phyloP scores from a whole-genome alignment of 495 filamentous ascomycete species.

The Corynascus novoguineensis region DNA sequence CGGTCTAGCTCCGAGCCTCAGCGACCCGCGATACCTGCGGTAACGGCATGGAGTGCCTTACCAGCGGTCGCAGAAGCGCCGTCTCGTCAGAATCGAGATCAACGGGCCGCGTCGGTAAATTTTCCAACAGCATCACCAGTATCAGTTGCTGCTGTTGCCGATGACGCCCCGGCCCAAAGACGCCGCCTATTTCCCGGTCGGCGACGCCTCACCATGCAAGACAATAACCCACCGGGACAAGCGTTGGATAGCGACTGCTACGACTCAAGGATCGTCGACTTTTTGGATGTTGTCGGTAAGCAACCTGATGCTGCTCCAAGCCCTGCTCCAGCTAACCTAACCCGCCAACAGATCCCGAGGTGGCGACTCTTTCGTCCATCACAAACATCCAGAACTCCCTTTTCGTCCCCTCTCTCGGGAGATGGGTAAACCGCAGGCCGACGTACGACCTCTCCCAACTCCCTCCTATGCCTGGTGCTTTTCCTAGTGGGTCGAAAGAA shows the following conservation, averaged over 20 bases:
- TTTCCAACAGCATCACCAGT: not conserved
- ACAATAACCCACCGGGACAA: constrained; percentile 3
- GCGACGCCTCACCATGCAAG: constrained; percentile 5
- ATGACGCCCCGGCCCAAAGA: not conserved
- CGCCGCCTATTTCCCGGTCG: not conserved
- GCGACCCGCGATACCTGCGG: constrained; percentile 3
- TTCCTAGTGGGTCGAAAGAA: constrained; percentile 22
- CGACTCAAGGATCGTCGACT: constrained; percentile 57
- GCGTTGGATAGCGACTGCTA: constrained; percentile 36
- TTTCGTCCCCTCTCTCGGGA: constrained; percentile 65
- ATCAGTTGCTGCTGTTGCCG: not conserved
- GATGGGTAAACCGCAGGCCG: constrained; percentile 61
- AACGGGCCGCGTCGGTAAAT: not conserved
- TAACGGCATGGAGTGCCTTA: not conserved
- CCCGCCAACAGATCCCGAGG: constrained; percentile 58
- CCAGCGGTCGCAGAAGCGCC: not conserved
- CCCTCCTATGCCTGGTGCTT: constrained; percentile 23
- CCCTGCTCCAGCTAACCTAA: not conserved
- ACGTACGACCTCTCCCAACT: constrained; percentile 63
- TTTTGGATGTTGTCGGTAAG: constrained; percentile 67
- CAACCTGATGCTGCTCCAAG: not conserved
- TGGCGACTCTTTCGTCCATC: constrained; percentile 65
- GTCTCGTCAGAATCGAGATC: not conserved
- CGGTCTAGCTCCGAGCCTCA: constrained; percentile 21
- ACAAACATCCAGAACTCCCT: constrained; percentile 78